phyloP scores from a whole-genome alignment of 1,284 basidiomycete genomes.

The Ceratobasidium sp. region DNA sequence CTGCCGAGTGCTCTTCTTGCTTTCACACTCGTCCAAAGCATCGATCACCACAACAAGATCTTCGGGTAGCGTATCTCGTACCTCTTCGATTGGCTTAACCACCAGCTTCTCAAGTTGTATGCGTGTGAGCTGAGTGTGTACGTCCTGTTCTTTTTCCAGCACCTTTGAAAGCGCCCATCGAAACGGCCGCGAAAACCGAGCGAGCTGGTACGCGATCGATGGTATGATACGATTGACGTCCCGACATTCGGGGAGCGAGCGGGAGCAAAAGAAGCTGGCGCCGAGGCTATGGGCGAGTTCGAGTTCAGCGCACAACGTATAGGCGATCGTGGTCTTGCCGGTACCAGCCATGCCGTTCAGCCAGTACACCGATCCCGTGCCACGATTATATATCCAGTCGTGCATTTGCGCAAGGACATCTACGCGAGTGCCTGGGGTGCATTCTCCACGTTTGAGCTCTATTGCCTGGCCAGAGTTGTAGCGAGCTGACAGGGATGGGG shows the following conservation, averaged over 20 bases:
- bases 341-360: background rate
- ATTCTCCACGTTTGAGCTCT: background rate
- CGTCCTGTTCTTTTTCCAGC: background rate
- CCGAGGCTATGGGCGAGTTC: background rate
- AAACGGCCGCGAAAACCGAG: background rate
- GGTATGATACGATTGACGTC: background rate
- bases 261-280: slow-evolving; percentile 8
- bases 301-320: background rate
- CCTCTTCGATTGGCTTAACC: background rate
- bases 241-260: background rate
- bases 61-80: background rate
- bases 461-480: background rate
- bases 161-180: background rate
- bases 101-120: background rate
- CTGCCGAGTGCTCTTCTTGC: too few species aligned
- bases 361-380: background rate
- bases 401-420: background rate
- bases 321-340: background rate
- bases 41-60: background rate
- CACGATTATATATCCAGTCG: background rate
- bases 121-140: background rate
- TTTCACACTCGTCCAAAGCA: background rate
- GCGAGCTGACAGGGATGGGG: background rate
- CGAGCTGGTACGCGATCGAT: slow-evolving; percentile 8
- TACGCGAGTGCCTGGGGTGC: background rate